Evolutionary conservation across 495 filamentous ascomycete species (phyloP).

Genomic region (Alectoria sarmentosa): DNA sequence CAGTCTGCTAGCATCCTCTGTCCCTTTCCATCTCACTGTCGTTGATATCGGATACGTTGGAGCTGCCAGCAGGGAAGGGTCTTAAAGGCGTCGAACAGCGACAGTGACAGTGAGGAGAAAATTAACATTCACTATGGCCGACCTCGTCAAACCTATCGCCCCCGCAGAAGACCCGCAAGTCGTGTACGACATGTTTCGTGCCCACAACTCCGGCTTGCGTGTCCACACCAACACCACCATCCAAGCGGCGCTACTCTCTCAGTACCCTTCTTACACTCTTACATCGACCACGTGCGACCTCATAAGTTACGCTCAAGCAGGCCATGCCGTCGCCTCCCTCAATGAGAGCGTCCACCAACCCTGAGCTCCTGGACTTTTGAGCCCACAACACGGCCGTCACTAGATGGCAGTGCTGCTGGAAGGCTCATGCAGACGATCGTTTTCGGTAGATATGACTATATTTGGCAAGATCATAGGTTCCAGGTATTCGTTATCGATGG

Average conservation of each 20-base stretch:
- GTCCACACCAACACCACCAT: conserved; percentile 9
- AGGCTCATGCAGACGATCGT: background rate
- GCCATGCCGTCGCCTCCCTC: background rate
- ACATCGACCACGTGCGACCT: conserved; percentile 1
- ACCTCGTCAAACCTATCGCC: background rate
- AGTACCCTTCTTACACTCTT: conserved; percentile 2
- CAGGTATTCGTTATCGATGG: conserved; percentile 3
- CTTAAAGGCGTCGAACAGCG: background rate
- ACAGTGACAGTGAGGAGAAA: background rate
- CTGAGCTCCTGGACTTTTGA: background rate
- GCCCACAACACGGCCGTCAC: background rate
- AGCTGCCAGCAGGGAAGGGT: background rate
- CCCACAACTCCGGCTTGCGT: conserved; percentile 10
- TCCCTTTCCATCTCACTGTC: background rate
- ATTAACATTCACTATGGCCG: background rate
- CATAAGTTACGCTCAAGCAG: background rate
- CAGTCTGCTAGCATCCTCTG: background rate
- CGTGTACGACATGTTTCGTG: background rate
- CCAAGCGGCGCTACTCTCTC: conserved; percentile 2
- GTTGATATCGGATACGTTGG: background rate
- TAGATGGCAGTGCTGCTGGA: background rate
- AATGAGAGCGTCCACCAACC: background rate
- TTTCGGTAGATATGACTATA: conserved; percentile 14
- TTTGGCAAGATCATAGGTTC: conserved; percentile 7
- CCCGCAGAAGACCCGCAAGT: background rate